Percentiles rank a stretch among this genome's conserved stretches.
Evolutionary conservation across 108 stramenopile species (phyloP).

Genomic region (Conticribra guillardii): DNA sequence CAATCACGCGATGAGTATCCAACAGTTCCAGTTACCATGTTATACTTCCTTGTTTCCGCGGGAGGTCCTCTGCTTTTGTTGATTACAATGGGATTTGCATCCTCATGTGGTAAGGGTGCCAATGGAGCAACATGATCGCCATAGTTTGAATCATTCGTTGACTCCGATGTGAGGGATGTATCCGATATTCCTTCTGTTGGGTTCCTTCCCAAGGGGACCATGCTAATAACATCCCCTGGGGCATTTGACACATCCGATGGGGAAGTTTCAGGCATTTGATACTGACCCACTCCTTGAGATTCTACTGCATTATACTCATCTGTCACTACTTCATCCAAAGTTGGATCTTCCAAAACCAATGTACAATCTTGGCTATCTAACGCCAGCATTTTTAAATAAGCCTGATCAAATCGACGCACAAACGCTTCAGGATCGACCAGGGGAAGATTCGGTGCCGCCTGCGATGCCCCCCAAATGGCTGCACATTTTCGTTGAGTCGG

Average conservation of each 20-base stretch:
- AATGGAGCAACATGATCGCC: too few relatives aligned
- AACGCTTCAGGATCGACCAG: conserved; percentile 26
- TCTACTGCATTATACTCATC: neutral
- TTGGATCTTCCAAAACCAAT: conserved; percentile 13
- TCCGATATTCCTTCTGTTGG: too few relatives aligned
- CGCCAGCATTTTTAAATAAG: conserved; percentile 9
- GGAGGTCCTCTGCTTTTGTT: neutral
- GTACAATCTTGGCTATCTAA: conserved; percentile 12
- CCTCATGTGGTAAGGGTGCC: too few relatives aligned
- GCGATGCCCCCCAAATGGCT: conserved; percentile 21
- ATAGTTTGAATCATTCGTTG: too few relatives aligned
- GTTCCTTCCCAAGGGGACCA: too few relatives aligned
- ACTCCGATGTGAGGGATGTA: too few relatives aligned
- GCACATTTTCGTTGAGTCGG: conserved; percentile 39
- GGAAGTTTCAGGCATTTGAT: too few relatives aligned
- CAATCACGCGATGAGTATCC: neutral
- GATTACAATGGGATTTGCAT: neutral
- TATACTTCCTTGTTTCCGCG: neutral
- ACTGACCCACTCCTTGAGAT: neutral
- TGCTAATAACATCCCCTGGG: too few relatives aligned
- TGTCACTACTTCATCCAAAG: neutral
- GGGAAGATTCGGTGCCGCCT: conserved; percentile 9
- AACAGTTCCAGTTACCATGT: neutral
- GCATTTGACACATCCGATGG: too few relatives aligned
- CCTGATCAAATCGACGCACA: conserved; percentile 13